These are phyloP conservation scores for Protomyces lactucae-debilis DNA, from an alignment of 1,139 yeast genomes.

Conservation along the genomic window DNA sequence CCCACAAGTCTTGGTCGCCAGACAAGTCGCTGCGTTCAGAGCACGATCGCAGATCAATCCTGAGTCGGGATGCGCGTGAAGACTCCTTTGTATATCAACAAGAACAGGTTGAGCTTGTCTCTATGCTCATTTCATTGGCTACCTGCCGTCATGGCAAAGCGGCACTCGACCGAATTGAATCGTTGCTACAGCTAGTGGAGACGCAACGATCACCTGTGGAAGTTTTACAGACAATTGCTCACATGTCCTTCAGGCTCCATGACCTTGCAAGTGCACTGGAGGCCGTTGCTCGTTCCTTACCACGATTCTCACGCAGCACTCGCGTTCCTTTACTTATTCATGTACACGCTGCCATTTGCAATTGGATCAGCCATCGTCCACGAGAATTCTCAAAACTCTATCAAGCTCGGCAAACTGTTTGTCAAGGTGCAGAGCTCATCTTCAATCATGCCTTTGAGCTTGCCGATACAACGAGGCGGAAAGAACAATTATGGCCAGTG, in stretches of 20 bases:
- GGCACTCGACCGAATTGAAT: neutral
- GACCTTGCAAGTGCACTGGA: neutral
- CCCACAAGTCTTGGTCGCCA: neutral
- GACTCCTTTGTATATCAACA: neutral
- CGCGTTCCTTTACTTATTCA: neutral
- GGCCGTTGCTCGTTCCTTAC: neutral
- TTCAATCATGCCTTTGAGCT: neutral
- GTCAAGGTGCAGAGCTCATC: neutral
- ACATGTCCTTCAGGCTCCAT: neutral
- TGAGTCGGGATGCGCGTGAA: neutral
- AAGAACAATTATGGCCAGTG: neutral
- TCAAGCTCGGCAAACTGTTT: neutral
- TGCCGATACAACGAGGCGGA: neutral
- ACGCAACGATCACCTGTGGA: neutral
- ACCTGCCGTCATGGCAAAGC: neutral
- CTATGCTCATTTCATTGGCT: neutral
- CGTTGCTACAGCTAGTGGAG: neutral
- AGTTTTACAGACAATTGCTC: neutral
- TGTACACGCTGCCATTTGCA: neutral
- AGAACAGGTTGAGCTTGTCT: neutral
- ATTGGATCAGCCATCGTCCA: neutral
- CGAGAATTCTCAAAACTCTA: neutral
- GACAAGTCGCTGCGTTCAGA: neutral
- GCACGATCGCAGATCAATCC: neutral
- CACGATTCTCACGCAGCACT: neutral